Percentiles rank a stretch among this genome's conserved stretches.
These are phyloP conservation scores for Phytophthora agathidicida DNA, from an alignment of 352 stramenopile genomes.

Conservation along the genomic window DNA sequence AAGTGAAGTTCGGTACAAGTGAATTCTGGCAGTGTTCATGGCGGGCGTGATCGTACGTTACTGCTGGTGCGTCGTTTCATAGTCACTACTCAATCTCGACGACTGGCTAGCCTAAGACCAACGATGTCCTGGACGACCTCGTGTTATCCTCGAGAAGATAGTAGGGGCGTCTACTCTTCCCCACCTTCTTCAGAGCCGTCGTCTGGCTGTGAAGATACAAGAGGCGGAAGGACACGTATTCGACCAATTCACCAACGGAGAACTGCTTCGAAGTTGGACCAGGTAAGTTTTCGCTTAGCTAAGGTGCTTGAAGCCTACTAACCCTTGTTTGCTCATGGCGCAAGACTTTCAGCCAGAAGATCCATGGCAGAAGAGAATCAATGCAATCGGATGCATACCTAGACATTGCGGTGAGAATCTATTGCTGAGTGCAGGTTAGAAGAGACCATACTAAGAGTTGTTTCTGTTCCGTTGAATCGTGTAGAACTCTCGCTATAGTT, in stretches of 20 bases:
- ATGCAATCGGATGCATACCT: not conserved
- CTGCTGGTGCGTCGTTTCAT: slow-evolving; percentile 31
- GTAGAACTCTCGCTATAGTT: not conserved
- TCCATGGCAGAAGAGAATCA: slow-evolving; percentile 1
- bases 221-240: not conserved
- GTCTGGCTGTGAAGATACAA: slow-evolving; percentile 10
- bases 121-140: slow-evolving; percentile 10
- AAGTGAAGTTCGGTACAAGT: slow-evolving; percentile 9
- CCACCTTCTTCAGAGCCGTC: slow-evolving; percentile 9
- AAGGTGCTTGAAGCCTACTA: not conserved
- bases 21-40: too few species aligned
- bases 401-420: slow-evolving; percentile 11
- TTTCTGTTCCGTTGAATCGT: not conserved
- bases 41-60: slow-evolving; percentile 18
- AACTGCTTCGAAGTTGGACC: too few species aligned
- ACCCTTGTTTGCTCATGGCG: not conserved
- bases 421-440: not conserved
- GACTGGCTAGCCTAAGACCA: not conserved
- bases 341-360: slow-evolving; percentile 1
- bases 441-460: not conserved
- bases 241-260: not conserved
- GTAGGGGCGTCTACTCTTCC: not conserved
- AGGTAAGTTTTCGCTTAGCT: not conserved
- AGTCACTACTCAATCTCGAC: not conserved
- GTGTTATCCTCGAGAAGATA: not conserved